Conservation (phyloP, 129 eudicot species). For the Heracleum sosnowskyi region DNA sequence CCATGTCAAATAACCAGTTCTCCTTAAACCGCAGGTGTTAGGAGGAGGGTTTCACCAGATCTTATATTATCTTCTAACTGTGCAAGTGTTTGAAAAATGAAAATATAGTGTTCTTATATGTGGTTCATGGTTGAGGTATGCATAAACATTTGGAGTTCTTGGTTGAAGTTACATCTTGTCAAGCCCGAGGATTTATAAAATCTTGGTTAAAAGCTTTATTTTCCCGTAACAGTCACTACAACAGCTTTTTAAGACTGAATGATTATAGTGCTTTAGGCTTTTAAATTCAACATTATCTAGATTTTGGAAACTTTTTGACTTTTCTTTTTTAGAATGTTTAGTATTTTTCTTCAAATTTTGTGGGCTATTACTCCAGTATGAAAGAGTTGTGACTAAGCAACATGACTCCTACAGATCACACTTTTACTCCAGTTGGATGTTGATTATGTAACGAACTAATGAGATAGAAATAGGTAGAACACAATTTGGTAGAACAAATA, state of each 20-base stretch:
- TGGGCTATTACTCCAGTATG: too few species aligned
- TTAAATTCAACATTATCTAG: neutral
- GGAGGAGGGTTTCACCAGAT: too few species aligned
- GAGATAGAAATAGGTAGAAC: too few species aligned
- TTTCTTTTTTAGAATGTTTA: too few species aligned
- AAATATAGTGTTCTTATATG: neutral
- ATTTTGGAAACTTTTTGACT: neutral
- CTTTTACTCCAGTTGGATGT: too few species aligned
- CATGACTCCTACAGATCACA: too few species aligned
- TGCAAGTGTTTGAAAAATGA: neutral
- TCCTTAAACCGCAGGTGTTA: too few species aligned
- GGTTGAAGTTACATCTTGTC: neutral
- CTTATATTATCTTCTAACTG: too few species aligned
- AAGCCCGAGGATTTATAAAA: neutral
- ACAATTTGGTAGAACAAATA: too few species aligned
- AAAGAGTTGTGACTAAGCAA: too few species aligned
- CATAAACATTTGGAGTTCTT: neutral
- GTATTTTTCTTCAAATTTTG: neutral
- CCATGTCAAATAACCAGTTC: too few species aligned
- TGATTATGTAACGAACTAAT: too few species aligned
- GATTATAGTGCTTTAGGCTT: neutral
- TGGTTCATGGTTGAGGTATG: neutral
- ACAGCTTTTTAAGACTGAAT: neutral
- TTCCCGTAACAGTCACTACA: neutral
- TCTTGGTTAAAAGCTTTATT: neutral